Conservation (phyloP, 2,329 filamentous ascomycete genomes). For the Daldinia sp. region DNA sequence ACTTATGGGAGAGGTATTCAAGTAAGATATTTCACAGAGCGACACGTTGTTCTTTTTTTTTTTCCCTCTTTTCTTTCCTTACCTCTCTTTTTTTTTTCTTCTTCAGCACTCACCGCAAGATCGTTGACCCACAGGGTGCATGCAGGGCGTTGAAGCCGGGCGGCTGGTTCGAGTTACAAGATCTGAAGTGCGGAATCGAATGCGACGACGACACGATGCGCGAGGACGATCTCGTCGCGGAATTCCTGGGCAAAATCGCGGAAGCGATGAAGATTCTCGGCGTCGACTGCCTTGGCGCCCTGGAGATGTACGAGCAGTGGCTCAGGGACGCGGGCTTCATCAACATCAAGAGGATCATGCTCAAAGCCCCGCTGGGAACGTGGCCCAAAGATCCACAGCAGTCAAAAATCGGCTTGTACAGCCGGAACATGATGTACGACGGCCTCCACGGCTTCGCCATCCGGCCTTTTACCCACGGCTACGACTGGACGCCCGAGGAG, state of each 20-base stretch:
- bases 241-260: constrained; percentile 55
- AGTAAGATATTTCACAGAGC: constrained; percentile 53
- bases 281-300: constrained; percentile 24
- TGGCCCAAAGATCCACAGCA: constrained; percentile 36
- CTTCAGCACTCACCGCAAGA: constrained; percentile 9
- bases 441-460: constrained; percentile 42
- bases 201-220: constrained; percentile 58
- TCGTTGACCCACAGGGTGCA: constrained; percentile 41
- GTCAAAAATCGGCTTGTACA: constrained; percentile 35
- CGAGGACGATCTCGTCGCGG: constrained; percentile 56
- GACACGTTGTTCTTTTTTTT: constrained; percentile 12
- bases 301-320: constrained; percentile 31
- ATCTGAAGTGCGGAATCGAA: constrained; percentile 62
- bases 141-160: constrained; percentile 64
- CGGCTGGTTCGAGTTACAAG: constrained; percentile 68
- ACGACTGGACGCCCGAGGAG: constrained; percentile 52
- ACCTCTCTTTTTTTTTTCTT: neutral
- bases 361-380: constrained; percentile 36
- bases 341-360: constrained; percentile 28
- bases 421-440: constrained; percentile 40
- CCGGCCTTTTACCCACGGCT: constrained; percentile 36
- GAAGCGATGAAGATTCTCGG: constrained; percentile 25
- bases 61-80: neutral
- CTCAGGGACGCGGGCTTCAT: constrained; percentile 37
- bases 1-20: constrained; percentile 60